Base-by-base conservation (phyloP, 2,329 filamentous ascomycete species). In the Dothistroma pini region DNA sequence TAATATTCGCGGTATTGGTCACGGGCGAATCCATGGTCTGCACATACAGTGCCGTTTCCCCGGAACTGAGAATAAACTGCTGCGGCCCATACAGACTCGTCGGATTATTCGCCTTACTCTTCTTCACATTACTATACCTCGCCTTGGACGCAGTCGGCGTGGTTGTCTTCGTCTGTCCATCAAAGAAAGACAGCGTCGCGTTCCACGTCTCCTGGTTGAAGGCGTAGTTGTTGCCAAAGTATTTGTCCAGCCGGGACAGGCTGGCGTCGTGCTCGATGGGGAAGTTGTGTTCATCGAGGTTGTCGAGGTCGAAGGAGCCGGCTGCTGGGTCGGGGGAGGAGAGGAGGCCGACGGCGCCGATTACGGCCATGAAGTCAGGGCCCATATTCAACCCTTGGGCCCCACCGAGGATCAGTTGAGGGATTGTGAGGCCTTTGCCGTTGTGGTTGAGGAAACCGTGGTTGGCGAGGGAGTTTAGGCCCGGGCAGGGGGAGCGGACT, bases 201-300 rank as follows among this genome's bases (percentile, higher is more conserved):
- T 70, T 59, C 58, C 64, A 75, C 47, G 71, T 71, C 21, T 58
- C 64, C 56, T 67, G 59, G 60, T 73, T 70, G 63, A 74, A 75
- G 16, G 47, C 62, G 57, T 68, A 61, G 57, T 73, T 69, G 62
- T 74, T 66, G 5, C 73, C 71, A 29, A 71, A 66, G 55, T 60
- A 69, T 44, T 64, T 62, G 60, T 76, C 74, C 8, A 67, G 63
- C 31, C 74, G 68, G 16, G 65, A 70, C 38, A 76, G 58, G n/a
- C 66, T 69, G 22, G 63, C 71, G 57, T 75, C 73, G 63, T 75
- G 72, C 61, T 76, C 74, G 51, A 75, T 75, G 11, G 69, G 65
- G 31, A 69, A 70, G 61, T 72, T 68, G 57, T 74, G 59, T 16
- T 50, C 57, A 35, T 69, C 68, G 2, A 70, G 62, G 55, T 69